phyloP scores from a whole-genome alignment of 1,139 yeast species.

The Geotrichum candidum region DNA sequence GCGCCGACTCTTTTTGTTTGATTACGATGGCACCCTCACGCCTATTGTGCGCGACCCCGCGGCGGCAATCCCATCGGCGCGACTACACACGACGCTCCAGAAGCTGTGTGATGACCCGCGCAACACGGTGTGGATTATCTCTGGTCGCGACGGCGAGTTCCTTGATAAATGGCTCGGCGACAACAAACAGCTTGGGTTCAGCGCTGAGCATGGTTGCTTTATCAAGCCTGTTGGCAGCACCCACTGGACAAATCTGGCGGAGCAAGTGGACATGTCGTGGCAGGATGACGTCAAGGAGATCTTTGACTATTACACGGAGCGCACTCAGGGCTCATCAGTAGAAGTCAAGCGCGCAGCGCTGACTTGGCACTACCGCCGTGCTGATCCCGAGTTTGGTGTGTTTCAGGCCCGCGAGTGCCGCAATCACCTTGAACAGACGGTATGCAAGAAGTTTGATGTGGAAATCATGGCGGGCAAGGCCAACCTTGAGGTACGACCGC shows the following conservation, averaged over 20 bases:
- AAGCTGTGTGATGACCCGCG: slow-evolving; percentile 65
- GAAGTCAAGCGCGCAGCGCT: slow-evolving; percentile 90
- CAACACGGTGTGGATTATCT: slow-evolving; percentile 89
- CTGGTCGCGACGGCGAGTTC: slow-evolving; percentile 91
- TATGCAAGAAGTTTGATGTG: slow-evolving; percentile 66
- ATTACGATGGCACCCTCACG: slow-evolving; percentile 94
- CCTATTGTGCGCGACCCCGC: slow-evolving; percentile 96
- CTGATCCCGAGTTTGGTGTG: slow-evolving; percentile 87
- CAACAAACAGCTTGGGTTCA: slow-evolving; percentile 60
- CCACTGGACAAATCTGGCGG: slow-evolving; percentile 82
- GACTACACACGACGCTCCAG: slow-evolving; percentile 55
- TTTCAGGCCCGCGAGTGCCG: slow-evolving; percentile 77
- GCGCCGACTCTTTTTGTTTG: slow-evolving; percentile 78
- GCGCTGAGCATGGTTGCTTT: slow-evolving; percentile 98
- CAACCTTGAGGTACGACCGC: slow-evolving; percentile 91
- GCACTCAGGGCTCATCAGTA: slow-evolving; percentile 83
- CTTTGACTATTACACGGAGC: slow-evolving; percentile 68
- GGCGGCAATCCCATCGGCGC: slow-evolving; percentile 92
- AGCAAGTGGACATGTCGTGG: slow-evolving; percentile 88
- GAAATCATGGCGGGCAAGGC: slow-evolving; percentile 99
- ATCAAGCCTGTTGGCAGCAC: slow-evolving; percentile 58
- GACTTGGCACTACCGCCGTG: slow-evolving; percentile 95
- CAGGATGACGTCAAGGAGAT: slow-evolving; percentile 71
- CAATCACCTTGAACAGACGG: slow-evolving; percentile 53
- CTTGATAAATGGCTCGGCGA: slow-evolving; percentile 82